A percentile compares a stretch with the other conserved stretches of the same genome.
Conservation (phyloP, 169 alveolate species). For the Plasmodium vivax region DNA sequence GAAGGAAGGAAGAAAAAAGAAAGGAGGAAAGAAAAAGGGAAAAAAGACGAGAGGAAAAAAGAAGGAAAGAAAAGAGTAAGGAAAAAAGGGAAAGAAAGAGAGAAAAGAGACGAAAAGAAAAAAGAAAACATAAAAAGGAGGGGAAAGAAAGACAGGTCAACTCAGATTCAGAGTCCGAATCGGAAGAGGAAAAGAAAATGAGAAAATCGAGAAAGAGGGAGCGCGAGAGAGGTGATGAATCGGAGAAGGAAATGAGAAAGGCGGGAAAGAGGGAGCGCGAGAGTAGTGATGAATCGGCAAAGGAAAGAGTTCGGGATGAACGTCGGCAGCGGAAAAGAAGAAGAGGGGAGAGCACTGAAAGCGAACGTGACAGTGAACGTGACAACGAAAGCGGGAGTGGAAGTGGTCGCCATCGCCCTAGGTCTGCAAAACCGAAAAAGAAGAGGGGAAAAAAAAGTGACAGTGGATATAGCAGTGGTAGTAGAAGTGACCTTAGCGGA, state of each 20-base stretch:
- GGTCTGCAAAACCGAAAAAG: neutral
- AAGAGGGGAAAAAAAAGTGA: neutral
- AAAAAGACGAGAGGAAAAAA: neutral
- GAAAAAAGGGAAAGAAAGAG: constrained; percentile 3
- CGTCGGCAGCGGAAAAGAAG: neutral
- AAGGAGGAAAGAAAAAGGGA: constrained; percentile 7
- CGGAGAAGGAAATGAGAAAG: neutral
- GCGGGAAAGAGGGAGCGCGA: neutral
- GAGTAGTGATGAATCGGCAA: neutral
- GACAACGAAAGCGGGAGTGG: neutral
- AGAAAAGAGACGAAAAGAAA: constrained; percentile 10
- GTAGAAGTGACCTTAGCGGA: neutral
- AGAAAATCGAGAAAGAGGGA: neutral
- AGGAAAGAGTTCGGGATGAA: neutral
- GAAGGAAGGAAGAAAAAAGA: neutral
- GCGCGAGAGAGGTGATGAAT: neutral
- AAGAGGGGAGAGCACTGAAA: neutral
- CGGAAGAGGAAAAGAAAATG: neutral
- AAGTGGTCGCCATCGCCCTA: neutral
- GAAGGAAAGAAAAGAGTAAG: neutral
- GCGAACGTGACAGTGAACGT: neutral
- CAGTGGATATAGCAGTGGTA: neutral
- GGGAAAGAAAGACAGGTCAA: neutral
- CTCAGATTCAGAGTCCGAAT: neutral
- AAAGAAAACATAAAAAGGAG: neutral